A percentile compares a stretch with the other conserved stretches of the same genome.
Evolutionary conservation across 2,329 filamentous ascomycete genomes (phyloP).

Genomic region (Alternaria alternata): DNA sequence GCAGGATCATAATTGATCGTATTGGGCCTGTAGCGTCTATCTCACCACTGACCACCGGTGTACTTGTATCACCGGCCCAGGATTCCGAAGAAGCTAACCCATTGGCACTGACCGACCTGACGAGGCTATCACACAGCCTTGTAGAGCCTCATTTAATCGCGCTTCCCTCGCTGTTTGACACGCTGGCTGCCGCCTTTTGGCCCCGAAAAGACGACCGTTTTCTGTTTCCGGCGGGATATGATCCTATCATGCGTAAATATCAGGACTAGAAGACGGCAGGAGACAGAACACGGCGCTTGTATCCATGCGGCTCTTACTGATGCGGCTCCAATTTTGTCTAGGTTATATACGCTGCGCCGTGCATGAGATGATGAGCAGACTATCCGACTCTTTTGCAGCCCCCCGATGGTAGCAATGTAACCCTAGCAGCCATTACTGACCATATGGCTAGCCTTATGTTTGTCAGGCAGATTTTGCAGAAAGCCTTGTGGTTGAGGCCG

Average conservation of each 20-base stretch:
- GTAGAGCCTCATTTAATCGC: neutral
- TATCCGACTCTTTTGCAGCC: neutral
- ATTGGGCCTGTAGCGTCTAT: neutral
- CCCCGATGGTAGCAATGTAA: neutral
- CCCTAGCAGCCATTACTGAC: neutral
- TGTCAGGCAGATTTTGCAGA: neutral
- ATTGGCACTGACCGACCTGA: slow-evolving; percentile 13
- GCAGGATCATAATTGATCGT: neutral
- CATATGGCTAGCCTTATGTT: neutral
- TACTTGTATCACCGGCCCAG: neutral
- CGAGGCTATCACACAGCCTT: slow-evolving; percentile 7
- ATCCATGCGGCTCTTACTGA: neutral
- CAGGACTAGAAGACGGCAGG: neutral
- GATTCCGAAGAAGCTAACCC: slow-evolving; percentile 3
- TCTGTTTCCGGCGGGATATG: slow-evolving; percentile 1
- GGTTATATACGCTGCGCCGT: slow-evolving; percentile 1
- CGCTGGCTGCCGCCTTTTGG: neutral
- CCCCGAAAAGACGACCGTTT: neutral
- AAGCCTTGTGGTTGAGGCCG: neutral
- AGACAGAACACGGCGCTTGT: neutral
- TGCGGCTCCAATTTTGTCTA: neutral
- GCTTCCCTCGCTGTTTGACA: neutral
- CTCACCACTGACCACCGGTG: slow-evolving; percentile 3
- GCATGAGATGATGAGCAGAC: neutral
- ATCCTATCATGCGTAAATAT: neutral